Evolutionary conservation across 2,329 filamentous ascomycete species (phyloP).

Genomic region (Verticillium zaregamsianum): DNA sequence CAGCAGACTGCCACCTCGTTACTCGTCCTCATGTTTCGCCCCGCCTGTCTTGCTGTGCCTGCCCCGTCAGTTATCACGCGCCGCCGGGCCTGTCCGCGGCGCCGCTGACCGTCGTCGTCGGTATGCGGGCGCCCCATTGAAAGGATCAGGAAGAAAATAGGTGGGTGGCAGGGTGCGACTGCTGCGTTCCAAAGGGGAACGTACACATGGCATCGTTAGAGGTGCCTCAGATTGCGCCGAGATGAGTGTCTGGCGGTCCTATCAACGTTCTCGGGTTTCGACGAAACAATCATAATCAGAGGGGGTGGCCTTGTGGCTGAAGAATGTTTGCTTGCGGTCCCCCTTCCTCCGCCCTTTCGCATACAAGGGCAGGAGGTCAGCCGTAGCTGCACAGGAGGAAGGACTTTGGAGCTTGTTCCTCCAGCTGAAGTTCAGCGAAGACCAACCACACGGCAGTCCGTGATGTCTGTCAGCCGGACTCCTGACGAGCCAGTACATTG

Average conservation of each 20-base stretch:
- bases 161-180: background rate
- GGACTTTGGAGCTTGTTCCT: too few relatives aligned
- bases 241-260: background rate
- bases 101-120: background rate
- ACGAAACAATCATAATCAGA: background rate
- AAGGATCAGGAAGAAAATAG: background rate
- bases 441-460: too few relatives aligned
- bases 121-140: background rate
- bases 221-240: background rate
- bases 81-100: background rate
- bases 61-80: background rate
- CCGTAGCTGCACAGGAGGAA: too few relatives aligned
- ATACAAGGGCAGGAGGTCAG: too few relatives aligned
- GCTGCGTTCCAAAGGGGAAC: background rate
- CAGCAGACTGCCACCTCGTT: background rate
- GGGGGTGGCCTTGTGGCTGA: background rate
- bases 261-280: background rate
- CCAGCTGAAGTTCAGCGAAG: too few relatives aligned
- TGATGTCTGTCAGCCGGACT: too few relatives aligned
- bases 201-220: background rate
- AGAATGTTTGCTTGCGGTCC: background rate
- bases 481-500: too few relatives aligned
- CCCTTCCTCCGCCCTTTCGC: background rate
- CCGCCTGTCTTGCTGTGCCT: background rate
- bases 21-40: background rate